These are phyloP conservation scores for Pseudonectria buxi DNA, from an alignment of 2,329 filamentous ascomycete species.

Conservation along the genomic window DNA sequence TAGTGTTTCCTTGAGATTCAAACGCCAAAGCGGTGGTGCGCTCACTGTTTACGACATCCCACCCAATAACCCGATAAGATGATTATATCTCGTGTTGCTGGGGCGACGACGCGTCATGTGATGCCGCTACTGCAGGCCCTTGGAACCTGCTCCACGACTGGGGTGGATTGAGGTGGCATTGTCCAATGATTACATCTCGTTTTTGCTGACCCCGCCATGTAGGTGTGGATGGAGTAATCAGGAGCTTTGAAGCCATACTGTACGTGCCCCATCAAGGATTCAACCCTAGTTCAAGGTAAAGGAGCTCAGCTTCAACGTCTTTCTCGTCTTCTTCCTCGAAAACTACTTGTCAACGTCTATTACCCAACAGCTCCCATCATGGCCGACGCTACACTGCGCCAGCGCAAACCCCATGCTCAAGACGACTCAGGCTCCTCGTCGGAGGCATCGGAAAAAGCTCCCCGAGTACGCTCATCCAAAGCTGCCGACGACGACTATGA, in stretches of 20 bases:
- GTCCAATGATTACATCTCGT: conserved; percentile 12
- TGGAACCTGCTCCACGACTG: conserved; percentile 1
- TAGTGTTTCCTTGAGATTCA: conserved; percentile 7
- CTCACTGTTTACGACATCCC: conserved; percentile 20
- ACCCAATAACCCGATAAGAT: conserved; percentile 8
- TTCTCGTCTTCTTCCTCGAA: no score
- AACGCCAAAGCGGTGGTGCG: conserved; percentile 1
- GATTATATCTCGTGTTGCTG: conserved; percentile 13
- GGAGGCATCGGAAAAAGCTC: conserved; percentile 11
- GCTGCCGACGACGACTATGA: conserved; percentile 49
- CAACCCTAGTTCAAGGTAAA: no score
- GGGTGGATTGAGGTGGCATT: conserved; percentile 8
- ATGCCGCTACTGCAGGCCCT: conserved; percentile 4
- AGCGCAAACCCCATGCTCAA: conserved; percentile 34
- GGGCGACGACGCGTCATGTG: conserved; percentile 17
- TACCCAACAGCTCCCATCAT: conserved; percentile 16
- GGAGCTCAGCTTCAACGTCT: no score
- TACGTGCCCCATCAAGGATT: background rate
- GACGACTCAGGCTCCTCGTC: conserved; percentile 16
- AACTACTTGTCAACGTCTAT: no score
- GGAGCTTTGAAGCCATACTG: conserved; percentile 1
- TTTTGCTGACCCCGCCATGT: conserved; percentile 14
- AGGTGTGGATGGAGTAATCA: conserved; percentile 14
- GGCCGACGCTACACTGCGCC: conserved; percentile 35
- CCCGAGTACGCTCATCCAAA: conserved; percentile 4